Evolutionary conservation across 495 filamentous ascomycete genomes (phyloP).

Genomic region (Corynascus novoguineensis): DNA sequence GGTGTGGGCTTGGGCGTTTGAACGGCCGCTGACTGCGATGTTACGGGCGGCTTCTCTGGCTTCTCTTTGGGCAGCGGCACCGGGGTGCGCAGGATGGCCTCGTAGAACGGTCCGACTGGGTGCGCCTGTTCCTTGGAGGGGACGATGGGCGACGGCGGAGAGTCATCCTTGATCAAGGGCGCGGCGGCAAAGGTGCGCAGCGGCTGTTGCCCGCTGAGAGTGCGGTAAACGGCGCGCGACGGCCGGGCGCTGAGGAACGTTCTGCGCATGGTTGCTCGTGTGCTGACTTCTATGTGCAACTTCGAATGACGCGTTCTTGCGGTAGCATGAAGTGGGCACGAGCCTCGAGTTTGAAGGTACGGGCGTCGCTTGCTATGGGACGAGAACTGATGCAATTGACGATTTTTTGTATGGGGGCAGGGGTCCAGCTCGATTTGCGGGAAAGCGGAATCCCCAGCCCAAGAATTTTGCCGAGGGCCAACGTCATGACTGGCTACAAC

Average conservation of each 20-base stretch:
- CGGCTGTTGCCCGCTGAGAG: slow-evolving; percentile 16
- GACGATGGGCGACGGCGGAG: slow-evolving; percentile 19
- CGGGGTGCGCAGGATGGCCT: slow-evolving; percentile 42
- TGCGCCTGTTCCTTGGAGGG: slow-evolving; percentile 29
- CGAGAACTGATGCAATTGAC: slow-evolving; percentile 1
- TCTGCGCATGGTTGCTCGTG: slow-evolving; percentile 22
- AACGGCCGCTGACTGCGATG: slow-evolving; percentile 14
- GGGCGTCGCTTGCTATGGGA: slow-evolving; percentile 7
- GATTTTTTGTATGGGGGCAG: slow-evolving; percentile 10
- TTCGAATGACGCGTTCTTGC: neutral
- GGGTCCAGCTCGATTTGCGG: slow-evolving; percentile 1
- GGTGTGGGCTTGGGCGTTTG: slow-evolving; percentile 15
- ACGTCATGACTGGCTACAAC: slow-evolving; percentile 11
- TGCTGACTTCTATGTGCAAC: neutral
- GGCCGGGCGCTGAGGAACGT: slow-evolving; percentile 24
- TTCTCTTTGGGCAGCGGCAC: slow-evolving; percentile 26
- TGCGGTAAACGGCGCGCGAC: slow-evolving; percentile 21
- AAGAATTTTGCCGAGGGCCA: slow-evolving; percentile 18
- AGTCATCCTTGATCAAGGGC: slow-evolving; percentile 2
- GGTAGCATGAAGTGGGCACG: slow-evolving; percentile 1
- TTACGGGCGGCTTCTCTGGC: slow-evolving; percentile 26
- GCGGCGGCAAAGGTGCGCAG: slow-evolving; percentile 24
- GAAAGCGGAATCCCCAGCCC: slow-evolving; percentile 11
- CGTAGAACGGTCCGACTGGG: slow-evolving; percentile 40
- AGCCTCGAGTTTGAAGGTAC: neutral